Conservation (phyloP, 495 filamentous ascomycete species). For the Penicillium simplicissimum region DNA sequence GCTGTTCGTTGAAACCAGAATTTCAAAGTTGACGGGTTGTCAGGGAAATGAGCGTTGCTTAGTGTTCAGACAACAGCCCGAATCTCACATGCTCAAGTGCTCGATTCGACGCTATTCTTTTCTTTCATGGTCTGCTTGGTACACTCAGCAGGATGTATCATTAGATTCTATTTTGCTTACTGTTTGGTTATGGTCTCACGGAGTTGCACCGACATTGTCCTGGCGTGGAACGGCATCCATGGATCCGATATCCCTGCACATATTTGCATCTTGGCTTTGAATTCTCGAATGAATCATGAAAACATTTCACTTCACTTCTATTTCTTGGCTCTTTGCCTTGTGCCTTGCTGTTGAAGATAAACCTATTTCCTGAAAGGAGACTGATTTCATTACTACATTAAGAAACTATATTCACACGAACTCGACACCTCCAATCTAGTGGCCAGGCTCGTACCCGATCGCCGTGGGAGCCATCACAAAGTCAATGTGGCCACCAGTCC, state of each 20-base stretch:
- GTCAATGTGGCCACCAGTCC: constrained; percentile 49
- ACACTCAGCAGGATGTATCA: constrained; percentile 20
- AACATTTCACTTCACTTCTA: background rate
- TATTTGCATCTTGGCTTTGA: constrained; percentile 22
- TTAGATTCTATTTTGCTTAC: constrained; percentile 9
- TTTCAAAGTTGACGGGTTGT: constrained; percentile 2
- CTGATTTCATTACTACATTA: background rate
- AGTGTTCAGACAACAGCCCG: background rate
- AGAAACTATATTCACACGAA: background rate
- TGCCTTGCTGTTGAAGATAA: too few species aligned
- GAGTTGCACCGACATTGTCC: constrained; percentile 24
- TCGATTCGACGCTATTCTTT: background rate
- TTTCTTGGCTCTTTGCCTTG: background rate
- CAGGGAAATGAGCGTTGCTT: constrained; percentile 1
- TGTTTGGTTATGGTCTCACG: constrained; percentile 15
- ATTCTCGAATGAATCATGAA: constrained; percentile 6
- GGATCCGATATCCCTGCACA: constrained; percentile 13
- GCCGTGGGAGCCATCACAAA: constrained; percentile 34
- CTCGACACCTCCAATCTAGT: constrained; percentile 1
- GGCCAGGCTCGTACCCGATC: constrained; percentile 29
- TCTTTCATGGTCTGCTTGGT: constrained; percentile 9
- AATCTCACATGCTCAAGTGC: constrained; percentile 3
- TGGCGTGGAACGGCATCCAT: constrained; percentile 22
- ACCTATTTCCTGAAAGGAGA: background rate
- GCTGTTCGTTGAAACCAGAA: constrained; percentile 14